Base-by-base conservation (phyloP, 768 basidiomycete genomes). In the Tulasnella sp. region DNA sequence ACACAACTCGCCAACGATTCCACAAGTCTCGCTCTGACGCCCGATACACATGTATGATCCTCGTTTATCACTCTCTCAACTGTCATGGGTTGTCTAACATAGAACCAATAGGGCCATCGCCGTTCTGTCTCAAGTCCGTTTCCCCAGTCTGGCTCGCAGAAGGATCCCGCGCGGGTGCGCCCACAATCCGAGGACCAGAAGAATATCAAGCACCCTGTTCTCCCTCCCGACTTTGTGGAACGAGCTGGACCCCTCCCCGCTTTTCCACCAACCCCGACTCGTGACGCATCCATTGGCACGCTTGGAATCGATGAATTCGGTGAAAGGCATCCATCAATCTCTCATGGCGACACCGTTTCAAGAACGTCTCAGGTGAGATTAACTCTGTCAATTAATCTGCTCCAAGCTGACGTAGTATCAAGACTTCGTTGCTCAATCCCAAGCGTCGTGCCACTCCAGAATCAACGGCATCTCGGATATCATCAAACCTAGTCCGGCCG, bases 121-220 rank as follows among this genome's bases (percentile, higher is more conserved):
- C 64, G 64, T 28, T 69, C 64, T 37, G 34, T 69, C 34, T 69
- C 64, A 69, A 69, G 64, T 20, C 64, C 64, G 12, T 69, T 69
- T 37, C 64, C 64, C 11, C 64, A 69, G 31, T 69, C 64, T 5
- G 31, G 64, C 28, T 69, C 64, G 34, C 64, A 69, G 34, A 69
- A 37, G 18, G 64, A 69, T 14, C 64, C 34, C 28, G 28, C 64
- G 64, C 12, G 64, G 18, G 3, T 69, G 31, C 64, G 64, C 16
- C 64, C 64, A 31, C 64, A 69, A 69, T 69, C 64, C 0, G 64
- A 69, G 64, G 64, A 69, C 14, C n/a, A 34, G 31, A 69, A 69
- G 64, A 18, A 54, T 50, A 50, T 64, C 31, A 69, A 69, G 31
- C 64, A 37, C 16, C 34, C 14, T 11, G 46, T 46, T 5, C 31